Base-by-base conservation (phyloP, 2,329 filamentous ascomycete species). In the Pseudopithomyces maydicus region DNA sequence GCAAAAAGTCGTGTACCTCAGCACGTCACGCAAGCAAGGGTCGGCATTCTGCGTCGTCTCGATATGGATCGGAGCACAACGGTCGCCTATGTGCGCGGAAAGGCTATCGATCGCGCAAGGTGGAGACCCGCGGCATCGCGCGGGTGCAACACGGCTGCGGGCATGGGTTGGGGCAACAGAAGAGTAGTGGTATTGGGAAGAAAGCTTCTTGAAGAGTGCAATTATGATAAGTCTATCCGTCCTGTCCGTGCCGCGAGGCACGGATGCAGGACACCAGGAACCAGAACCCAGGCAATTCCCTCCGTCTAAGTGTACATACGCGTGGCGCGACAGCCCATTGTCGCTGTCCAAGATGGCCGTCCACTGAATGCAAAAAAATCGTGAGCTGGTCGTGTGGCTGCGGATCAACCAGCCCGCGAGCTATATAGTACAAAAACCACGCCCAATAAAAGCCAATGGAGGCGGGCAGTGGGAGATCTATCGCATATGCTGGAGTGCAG, bases 21-120 rank as follows among this genome's bases (percentile, higher is more conserved):
- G 48, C 51, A 47, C 48, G 70, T 75, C 49, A 57, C 63, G 74
- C 73, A 75, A 70, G 62, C 72, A 70, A 76, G 72, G 73, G 68
- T 70, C 62, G 62, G 61, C 60, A 58, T 53, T 66, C 48, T 39
- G 47, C 32, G 32, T 19, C 48, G 46, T 46, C 51, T 62, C 63
- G 57, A 67, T 67, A 67, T 60, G 62, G 60, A 62, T 68, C 64
- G 63, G 61, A 64, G 57, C 63, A 57, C 38, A 55, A 53, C 56
- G 48, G 56, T 52, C 49, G 55, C 48, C 42, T 53, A 45, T 53
- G 46, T 55, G 46, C 54, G 45, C 54, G 45, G 55, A 55, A 45
- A 49, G 55, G 56, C 52, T 61, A 57, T 68, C 60, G 61, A 68
- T 64, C 57, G 56, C 38, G 39, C 60, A 59, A 56, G 55, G 56